Evolutionary conservation across 257 asterid genomes (phyloP), one percentile per base, ranked within the genome.

Genomic region (Jasminum sambac): DNA sequence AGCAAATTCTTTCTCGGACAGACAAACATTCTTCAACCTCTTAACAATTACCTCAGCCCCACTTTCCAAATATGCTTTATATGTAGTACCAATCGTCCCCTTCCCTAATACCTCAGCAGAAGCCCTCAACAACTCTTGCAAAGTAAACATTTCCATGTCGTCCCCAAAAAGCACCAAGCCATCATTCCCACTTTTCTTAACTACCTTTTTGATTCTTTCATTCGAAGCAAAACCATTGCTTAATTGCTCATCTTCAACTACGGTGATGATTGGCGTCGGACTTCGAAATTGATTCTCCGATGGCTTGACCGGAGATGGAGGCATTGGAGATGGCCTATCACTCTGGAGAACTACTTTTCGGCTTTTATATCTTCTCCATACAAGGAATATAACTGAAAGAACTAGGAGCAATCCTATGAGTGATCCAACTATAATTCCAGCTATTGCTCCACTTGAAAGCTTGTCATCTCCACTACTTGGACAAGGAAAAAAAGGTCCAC

Each of bases 41-140:
- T 87, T 89, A 70, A 85, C 95, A 52, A 89, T 68, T 50, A 82
- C 90, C 66, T 89, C 78, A 42, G 59, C 69, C 9, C 88, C 89
- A 41, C 81, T 70, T 62, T 81, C 95, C 7, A 85, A 66, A 64
- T 82, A 79, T 2, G 96, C 92, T 65, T 76, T 87, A 65, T 85
- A 89, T 6, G 96, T 86, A 11, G 96, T 83, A 68, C 91, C 96
- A 21, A 78, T 23, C 1, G 17, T 43, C 30, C 96, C 96, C 34
- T 78, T 86, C 6, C 90, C 90, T 44, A 89, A 46, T 4, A 77
- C 82, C 80, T 87, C 90, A 2, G 96, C 92, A 0, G 87, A 84
- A 39, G 91, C 76, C 37, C 75, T 78, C 75, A 89, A 71, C 72
- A 89, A 77, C 30, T 76, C 85, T 44, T 80, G 74, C 78, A 87